Evolutionary conservation across 805 yeast species (phyloP), one percentile per base, ranked within the genome.

Genomic region (Kodamaea kakaduensis): DNA sequence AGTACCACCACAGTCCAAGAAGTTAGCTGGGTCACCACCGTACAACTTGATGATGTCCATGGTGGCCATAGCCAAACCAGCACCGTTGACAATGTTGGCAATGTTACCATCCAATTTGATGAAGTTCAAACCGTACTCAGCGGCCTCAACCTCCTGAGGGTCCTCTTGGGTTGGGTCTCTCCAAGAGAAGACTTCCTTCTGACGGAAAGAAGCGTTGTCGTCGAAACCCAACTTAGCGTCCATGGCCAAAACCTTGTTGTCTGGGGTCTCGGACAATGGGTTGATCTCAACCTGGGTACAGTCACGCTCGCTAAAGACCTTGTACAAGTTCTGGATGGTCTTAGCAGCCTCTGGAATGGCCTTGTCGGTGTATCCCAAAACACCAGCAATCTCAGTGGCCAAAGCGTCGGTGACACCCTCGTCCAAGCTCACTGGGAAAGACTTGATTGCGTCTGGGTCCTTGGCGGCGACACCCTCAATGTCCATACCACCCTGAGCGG

Each of bases 61-160:
- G 48, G 99, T 93, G 53, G 99, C 99, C 99, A 93, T 93, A 56
- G 99, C 99, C 61, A 93, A 78, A 67, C 99, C 99, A 41, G 99
- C 99, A 74, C 99, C 99, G 68, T 93, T 93, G 63, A 93, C 99
- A 45, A 93, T 75, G 74, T 96, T 90, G 54, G 98, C 99, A 59
- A 93, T 90, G 76, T 88, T 86, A 68, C 99, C 99, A 59, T 90
- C 94, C 60, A 93, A 81, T 73, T 93, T 93, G 73, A 93, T 94
- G 67, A 90, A 93, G 74, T 93, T 93, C 58, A 93, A 78, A 54
- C 88, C 93, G 57, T 78, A 83, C 64, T 86, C 69, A 54, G 93
- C 73, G 45, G 98, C 99, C 64, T 77, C 82, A 51, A 87, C 87
- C 71, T 90, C 98, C 67, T 90, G 93, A 34, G 96, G 89, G 67